phyloP scores from a whole-genome alignment of 192 early-diverging fungal genomes.

The Geranomyces michiganensis region DNA sequence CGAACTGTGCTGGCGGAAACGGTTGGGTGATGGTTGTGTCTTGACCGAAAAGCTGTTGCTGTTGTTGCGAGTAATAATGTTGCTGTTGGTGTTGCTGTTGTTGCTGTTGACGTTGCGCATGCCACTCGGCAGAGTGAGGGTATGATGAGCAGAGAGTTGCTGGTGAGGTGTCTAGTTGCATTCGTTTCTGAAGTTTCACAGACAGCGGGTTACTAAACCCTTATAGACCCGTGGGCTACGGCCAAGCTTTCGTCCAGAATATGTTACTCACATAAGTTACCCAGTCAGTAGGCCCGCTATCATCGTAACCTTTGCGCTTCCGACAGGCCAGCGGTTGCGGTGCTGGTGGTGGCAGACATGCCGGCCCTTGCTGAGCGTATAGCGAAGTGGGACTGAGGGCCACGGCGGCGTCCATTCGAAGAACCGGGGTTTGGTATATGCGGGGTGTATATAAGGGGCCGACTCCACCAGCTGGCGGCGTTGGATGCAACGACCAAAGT shows the following conservation, averaged over 20 bases:
- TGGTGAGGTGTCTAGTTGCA: not conserved
- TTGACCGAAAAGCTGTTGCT: not conserved
- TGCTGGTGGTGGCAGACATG: not conserved
- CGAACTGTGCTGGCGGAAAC: not conserved
- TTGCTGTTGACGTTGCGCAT: not conserved
- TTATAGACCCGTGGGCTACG: not conserved
- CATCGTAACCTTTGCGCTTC: constrained; percentile 15
- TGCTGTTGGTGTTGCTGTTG: not conserved
- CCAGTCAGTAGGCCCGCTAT: not conserved
- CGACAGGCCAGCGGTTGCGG: not conserved
- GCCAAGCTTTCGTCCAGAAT: not conserved
- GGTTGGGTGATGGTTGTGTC: not conserved
- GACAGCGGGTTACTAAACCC: not conserved
- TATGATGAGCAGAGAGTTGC: not conserved
- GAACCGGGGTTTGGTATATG: no score
- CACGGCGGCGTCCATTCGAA: not conserved
- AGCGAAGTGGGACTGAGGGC: not conserved
- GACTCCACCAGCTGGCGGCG: no score
- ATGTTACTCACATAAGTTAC: not conserved
- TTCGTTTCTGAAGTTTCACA: not conserved
- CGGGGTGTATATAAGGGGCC: no score
- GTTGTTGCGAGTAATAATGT: not conserved
- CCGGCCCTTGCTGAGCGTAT: not conserved
- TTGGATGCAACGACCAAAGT: no score
- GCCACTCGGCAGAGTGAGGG: not conserved